Conservation (phyloP, 345 rosid genomes). For the Brassica carinata region DNA sequence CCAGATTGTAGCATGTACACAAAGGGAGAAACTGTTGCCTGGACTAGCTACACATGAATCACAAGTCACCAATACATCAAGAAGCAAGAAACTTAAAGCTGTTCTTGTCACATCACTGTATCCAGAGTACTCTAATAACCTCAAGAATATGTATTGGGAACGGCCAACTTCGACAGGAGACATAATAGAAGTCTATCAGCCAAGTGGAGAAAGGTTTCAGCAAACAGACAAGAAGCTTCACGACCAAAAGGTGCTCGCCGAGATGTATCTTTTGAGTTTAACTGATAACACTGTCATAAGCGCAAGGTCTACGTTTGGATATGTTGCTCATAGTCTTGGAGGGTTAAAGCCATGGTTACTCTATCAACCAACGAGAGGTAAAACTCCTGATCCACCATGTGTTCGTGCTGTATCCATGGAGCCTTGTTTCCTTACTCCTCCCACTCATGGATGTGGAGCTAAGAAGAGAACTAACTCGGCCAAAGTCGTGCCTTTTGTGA, state of each 20-base stretch:
- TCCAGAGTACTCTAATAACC: conserved; percentile 26
- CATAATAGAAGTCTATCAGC: conserved; percentile 41
- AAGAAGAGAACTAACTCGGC: conserved; percentile 9
- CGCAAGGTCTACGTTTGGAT: conserved; percentile 47
- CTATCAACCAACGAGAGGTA: conserved; percentile 15
- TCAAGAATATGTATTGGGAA: conserved; percentile 35
- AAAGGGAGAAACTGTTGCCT: conserved; percentile 42
- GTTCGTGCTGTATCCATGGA: conserved; percentile 40
- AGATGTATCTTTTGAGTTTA: conserved; percentile 46
- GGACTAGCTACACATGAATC: conserved; percentile 12
- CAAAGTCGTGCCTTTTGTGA: conserved; percentile 38
- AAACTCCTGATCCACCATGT: conserved; percentile 44
- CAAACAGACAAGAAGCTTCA: conserved; percentile 36
- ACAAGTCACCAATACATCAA: conserved; percentile 49
- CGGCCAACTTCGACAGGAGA: conserved; percentile 39
- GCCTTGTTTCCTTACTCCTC: conserved; percentile 46
- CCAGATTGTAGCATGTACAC: conserved; percentile 41
- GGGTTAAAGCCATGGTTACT: conserved; percentile 48
- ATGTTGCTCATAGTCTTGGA: conserved; percentile 42
- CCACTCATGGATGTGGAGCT: conserved; percentile 33
- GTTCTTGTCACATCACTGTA: conserved; percentile 52
- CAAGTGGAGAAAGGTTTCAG: conserved; percentile 45
- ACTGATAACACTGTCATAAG: conserved; percentile 43
- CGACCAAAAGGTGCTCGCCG: conserved; percentile 44
- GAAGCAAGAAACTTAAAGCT: conserved; percentile 42